phyloP scores from a whole-genome alignment of 345 rosid species.

The Lepidium sativum region DNA sequence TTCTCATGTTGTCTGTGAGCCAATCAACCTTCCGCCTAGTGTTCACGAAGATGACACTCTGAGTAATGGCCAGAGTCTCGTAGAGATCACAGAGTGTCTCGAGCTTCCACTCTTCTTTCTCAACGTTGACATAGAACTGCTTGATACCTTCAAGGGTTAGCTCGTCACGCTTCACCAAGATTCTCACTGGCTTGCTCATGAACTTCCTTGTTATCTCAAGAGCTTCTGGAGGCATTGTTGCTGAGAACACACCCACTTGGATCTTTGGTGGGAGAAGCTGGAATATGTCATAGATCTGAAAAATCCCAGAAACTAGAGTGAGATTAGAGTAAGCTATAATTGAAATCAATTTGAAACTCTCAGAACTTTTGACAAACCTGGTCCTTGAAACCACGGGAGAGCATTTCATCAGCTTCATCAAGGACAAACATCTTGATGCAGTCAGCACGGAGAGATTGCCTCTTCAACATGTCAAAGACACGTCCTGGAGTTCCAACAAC shows the following conservation, averaged over 20 bases:
- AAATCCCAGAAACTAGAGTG: background rate
- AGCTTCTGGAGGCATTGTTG: conserved; percentile 77
- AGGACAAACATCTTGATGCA: conserved; percentile 58
- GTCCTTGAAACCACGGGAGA: conserved; percentile 80
- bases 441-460: conserved; percentile 70
- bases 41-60: conserved; percentile 70
- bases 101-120: conserved; percentile 76
- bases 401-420: conserved; percentile 86
- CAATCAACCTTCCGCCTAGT: conserved; percentile 70
- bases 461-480: conserved; percentile 74
- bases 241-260: conserved; percentile 77
- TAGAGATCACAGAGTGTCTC: conserved; percentile 75
- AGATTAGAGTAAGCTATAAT: background rate
- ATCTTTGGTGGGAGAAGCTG: conserved; percentile 63
- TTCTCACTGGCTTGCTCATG: conserved; percentile 71
- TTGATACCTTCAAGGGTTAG: conserved; percentile 76
- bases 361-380: conserved; percentile 34
- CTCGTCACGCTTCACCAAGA: conserved; percentile 74
- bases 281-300: conserved; percentile 70
- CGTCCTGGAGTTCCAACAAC: conserved; percentile 85
- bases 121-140: conserved; percentile 61
- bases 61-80: conserved; percentile 65
- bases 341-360: background rate
- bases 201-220: conserved; percentile 78
- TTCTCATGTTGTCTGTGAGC: conserved; percentile 68